A percentile compares a stretch with the other conserved stretches of the same genome.
phyloP scores from a whole-genome alignment of 139 green algal species.

The Asterochloris erici region DNA sequence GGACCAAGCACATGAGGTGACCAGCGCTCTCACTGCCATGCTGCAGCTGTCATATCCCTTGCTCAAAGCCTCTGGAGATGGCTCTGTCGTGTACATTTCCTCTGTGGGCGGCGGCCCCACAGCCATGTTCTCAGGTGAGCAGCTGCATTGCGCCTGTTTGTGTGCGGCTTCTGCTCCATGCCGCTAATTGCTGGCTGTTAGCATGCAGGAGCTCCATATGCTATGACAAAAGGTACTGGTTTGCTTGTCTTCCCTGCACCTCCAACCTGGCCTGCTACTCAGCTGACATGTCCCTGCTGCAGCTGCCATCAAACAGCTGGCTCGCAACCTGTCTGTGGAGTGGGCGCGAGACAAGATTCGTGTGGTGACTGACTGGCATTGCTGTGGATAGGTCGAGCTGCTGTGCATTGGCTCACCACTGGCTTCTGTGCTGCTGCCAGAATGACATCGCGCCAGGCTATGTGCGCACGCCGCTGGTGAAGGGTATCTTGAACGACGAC shows the following conservation, averaged over 20 bases:
- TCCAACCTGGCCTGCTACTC: neutral
- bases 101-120: slow-evolving; percentile 82
- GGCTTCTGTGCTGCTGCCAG: too few species aligned
- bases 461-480: slow-evolving; percentile 70
- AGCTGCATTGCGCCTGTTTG: too few species aligned
- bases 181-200: too few species aligned
- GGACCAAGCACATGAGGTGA: neutral
- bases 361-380: slow-evolving; percentile 20
- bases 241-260: neutral
- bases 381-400: too few species aligned
- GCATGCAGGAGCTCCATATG: slow-evolving; percentile 61
- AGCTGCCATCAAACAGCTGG: slow-evolving; percentile 90
- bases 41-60: slow-evolving; percentile 37
- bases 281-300: slow-evolving; percentile 8
- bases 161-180: too few species aligned
- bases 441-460: slow-evolving; percentile 93
- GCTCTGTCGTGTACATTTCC: slow-evolving; percentile 75
- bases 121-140: slow-evolving; percentile 42
- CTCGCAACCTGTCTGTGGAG: slow-evolving; percentile 78
- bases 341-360: slow-evolving; percentile 84
- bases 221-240: slow-evolving; percentile 70
- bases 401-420: too few species aligned
- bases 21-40: neutral
- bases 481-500: slow-evolving; percentile 49
- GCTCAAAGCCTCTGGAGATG: slow-evolving; percentile 36